Evolutionary conservation across 768 basidiomycete species (phyloP).

Genomic region (Pholiota conissans): DNA sequence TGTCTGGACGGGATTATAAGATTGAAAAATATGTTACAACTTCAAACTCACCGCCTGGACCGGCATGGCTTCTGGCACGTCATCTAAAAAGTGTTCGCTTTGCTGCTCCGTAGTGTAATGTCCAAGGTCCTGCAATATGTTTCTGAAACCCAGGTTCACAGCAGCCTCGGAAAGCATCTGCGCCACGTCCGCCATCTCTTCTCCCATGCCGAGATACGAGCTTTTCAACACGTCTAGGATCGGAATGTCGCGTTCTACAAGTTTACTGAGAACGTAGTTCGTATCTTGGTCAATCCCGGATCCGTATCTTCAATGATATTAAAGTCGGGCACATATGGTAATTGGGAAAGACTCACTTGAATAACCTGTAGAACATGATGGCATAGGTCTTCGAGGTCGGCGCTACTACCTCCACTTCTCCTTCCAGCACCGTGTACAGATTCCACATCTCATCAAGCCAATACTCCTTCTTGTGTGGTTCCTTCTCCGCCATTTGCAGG

Average conservation of each 20-base stretch:
- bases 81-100: constrained; percentile 41
- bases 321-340: neutral
- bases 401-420: constrained; percentile 39
- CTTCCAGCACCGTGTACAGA: constrained; percentile 61
- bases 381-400: constrained; percentile 68
- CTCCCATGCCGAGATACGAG: constrained; percentile 51
- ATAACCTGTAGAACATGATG: constrained; percentile 60
- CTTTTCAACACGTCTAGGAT: constrained; percentile 55
- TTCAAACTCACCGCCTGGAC: constrained; percentile 42
- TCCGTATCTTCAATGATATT: constrained; percentile 11
- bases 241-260: constrained; percentile 51
- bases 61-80: constrained; percentile 63
- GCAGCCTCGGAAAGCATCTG: constrained; percentile 60
- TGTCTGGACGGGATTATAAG: constrained; percentile 1
- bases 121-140: constrained; percentile 56
- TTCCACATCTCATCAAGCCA: constrained; percentile 68
- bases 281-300: constrained; percentile 12
- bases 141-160: constrained; percentile 49
- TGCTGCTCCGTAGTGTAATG: constrained; percentile 47
- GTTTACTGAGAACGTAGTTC: constrained; percentile 38
- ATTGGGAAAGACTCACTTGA: constrained; percentile 40
- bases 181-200: constrained; percentile 57
- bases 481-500: constrained; percentile 55
- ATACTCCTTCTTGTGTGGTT: constrained; percentile 37
- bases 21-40: neutral